Percentiles rank a stretch among this genome's conserved stretches.
Evolutionary conservation across 2,329 filamentous ascomycete genomes (phyloP).

Genomic region (Penicillium oxalicum): DNA sequence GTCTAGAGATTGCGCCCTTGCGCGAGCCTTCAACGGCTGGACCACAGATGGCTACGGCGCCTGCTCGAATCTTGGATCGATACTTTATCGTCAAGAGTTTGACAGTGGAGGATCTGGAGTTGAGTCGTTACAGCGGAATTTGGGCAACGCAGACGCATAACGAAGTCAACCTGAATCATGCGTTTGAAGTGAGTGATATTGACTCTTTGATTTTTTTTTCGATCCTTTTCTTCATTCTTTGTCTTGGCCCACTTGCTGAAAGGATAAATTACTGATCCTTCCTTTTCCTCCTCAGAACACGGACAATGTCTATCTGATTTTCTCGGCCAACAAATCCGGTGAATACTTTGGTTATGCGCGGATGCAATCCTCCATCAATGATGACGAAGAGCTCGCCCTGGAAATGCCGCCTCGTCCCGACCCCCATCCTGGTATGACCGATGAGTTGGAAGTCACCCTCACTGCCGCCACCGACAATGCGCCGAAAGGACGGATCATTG

Average conservation of each 20-base stretch:
- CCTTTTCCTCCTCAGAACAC: slow-evolving; percentile 50
- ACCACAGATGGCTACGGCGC: slow-evolving; percentile 10
- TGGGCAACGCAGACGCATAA: slow-evolving; percentile 97
- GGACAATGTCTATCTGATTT: slow-evolving; percentile 84
- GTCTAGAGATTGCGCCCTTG: slow-evolving; percentile 6
- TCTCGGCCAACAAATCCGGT: slow-evolving; percentile 94
- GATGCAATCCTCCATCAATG: slow-evolving; percentile 78
- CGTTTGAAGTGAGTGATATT: slow-evolving; percentile 61
- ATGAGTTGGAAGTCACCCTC: slow-evolving; percentile 71
- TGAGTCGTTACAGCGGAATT: slow-evolving; percentile 78
- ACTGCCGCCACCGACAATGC: slow-evolving; percentile 72
- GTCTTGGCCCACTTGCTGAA: background rate
- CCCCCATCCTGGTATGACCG: slow-evolving; percentile 49
- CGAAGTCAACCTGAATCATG: slow-evolving; percentile 73
- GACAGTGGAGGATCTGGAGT: slow-evolving; percentile 81
- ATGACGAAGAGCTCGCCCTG: slow-evolving; percentile 64
- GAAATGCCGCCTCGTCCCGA: slow-evolving; percentile 64
- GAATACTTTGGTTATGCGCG: slow-evolving; percentile 94
- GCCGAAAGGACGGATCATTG: slow-evolving; percentile 79
- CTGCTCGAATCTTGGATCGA: slow-evolving; percentile 55
- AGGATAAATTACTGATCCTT: background rate
- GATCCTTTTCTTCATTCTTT: background rate
- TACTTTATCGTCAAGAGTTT: slow-evolving; percentile 93
- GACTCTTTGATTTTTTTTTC: background rate
- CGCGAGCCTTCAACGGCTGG: slow-evolving; percentile 10